phyloP scores from a whole-genome alignment of 352 stramenopile genomes.

The Pythium utonaiense region DNA sequence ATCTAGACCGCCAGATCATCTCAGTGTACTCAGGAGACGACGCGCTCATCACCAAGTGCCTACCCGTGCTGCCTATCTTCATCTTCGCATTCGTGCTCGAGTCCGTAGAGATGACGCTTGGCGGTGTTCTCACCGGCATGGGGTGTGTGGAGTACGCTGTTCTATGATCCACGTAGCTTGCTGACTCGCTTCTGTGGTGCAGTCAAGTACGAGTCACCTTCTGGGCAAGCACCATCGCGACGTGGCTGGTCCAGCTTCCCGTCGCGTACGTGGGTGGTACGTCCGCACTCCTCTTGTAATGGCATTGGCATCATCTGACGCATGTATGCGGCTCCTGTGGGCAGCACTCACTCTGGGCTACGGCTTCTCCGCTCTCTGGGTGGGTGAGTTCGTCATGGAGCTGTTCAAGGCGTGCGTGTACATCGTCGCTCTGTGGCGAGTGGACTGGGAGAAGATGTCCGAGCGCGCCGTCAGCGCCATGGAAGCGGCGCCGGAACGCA shows the following conservation, averaged over 20 bases:
- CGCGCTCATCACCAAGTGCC: conserved; percentile 42
- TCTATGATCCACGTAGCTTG: background rate
- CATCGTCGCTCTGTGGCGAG: conserved; percentile 33
- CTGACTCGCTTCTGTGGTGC: background rate
- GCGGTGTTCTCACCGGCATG: conserved; percentile 64
- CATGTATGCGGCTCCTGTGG: background rate
- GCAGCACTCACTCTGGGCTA: conserved; percentile 43
- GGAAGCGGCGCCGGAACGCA: conserved; percentile 34
- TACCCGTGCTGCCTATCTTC: conserved; percentile 56
- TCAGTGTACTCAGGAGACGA: conserved; percentile 58
- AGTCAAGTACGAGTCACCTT: conserved; percentile 66
- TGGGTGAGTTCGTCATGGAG: conserved; percentile 61
- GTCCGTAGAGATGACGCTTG: conserved; percentile 56
- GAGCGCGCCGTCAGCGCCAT: conserved; percentile 41
- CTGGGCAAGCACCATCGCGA: conserved; percentile 54
- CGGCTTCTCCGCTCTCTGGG: conserved; percentile 61
- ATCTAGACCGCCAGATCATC: conserved; percentile 47
- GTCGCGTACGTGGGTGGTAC: conserved; percentile 49
- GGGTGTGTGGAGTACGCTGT: conserved; percentile 29
- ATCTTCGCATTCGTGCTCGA: conserved; percentile 58
- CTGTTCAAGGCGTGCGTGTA: conserved; percentile 60
- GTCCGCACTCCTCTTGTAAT: background rate
- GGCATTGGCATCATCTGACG: background rate
- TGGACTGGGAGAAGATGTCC: conserved; percentile 51
- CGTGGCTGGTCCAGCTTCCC: conserved; percentile 65